Evolutionary conservation across 805 yeast genomes (phyloP).

Genomic region (Lipomyces sp.): DNA sequence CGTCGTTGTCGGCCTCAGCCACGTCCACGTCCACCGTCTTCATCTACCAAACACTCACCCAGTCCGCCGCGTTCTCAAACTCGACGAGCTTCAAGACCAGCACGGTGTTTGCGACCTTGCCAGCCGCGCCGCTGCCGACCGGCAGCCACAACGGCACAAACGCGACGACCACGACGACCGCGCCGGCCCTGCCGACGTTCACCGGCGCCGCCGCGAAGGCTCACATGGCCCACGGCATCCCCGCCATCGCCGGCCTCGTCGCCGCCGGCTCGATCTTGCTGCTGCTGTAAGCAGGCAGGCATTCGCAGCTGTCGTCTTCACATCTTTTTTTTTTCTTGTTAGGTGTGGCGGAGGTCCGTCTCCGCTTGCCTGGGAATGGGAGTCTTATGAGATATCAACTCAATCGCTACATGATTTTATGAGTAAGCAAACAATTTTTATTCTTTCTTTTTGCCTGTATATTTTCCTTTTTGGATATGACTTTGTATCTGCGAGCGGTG

Average conservation of each 20-base stretch:
- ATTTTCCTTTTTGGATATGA: no score
- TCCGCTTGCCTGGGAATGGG: no score
- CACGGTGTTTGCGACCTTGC: no score
- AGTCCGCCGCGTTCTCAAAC: neutral
- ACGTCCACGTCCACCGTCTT: neutral
- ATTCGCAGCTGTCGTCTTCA: no score
- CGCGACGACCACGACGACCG: neutral
- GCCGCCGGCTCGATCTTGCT: neutral
- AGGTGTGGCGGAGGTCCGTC: no score
- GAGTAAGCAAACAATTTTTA: no score
- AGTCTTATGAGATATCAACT: no score
- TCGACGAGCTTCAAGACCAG: neutral
- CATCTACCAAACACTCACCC: neutral
- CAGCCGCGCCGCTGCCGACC: neutral
- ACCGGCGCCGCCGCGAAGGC: conserved; percentile 1
- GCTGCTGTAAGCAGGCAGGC: no score
- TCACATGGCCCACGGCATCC: neutral
- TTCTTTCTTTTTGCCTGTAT: no score
- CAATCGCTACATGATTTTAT: no score
- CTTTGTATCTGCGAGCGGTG: no score
- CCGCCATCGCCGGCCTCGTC: neutral
- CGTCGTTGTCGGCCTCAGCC: neutral
- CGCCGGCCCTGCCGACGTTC: conserved; percentile 2
- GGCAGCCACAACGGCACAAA: neutral
- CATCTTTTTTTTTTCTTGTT: neutral